Conservation (phyloP, 2,329 filamentous ascomycete species). For the Incumbomyces delicatus region DNA sequence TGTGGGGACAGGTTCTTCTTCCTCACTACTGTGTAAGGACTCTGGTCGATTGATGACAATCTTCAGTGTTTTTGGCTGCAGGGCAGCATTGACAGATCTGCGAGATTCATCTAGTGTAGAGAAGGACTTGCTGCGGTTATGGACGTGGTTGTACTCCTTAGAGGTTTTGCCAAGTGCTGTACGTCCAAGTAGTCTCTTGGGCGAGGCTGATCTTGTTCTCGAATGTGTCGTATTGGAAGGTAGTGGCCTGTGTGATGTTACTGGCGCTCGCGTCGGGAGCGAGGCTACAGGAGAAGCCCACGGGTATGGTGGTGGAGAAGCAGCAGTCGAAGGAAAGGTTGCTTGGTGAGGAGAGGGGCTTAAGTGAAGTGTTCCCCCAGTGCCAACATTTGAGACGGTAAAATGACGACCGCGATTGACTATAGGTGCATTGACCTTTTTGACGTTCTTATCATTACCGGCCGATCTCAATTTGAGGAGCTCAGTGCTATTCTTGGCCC, state of each 20-base stretch:
- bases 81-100: constrained; percentile 25
- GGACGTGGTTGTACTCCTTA: constrained; percentile 26
- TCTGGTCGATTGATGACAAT: constrained; percentile 68
- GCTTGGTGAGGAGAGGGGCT: constrained; percentile 48
- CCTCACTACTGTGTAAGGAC: constrained; percentile 53
- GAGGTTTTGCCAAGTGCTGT: constrained; percentile 12
- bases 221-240: constrained; percentile 21
- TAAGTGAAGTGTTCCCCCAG: constrained; percentile 72
- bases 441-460: constrained; percentile 41
- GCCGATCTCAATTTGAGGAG: constrained; percentile 31
- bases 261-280: constrained; percentile 20
- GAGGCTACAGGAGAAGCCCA: constrained; percentile 47
- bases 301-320: constrained; percentile 47
- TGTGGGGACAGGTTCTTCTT: constrained; percentile 39
- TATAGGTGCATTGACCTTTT: constrained; percentile 51
- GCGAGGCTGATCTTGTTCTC: constrained; percentile 9
- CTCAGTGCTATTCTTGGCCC: constrained; percentile 45
- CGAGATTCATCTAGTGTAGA: constrained; percentile 62
- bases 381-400: constrained; percentile 70
- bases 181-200: constrained; percentile 1
- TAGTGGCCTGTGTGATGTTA: constrained; percentile 15
- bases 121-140: constrained; percentile 62
- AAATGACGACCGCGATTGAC: constrained; percentile 62
- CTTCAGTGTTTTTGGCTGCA: constrained; percentile 58
- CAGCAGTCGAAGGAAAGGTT: constrained; percentile 25